Conservation (phyloP, 495 filamentous ascomycete genomes). For the Rusavskia elegans region DNA sequence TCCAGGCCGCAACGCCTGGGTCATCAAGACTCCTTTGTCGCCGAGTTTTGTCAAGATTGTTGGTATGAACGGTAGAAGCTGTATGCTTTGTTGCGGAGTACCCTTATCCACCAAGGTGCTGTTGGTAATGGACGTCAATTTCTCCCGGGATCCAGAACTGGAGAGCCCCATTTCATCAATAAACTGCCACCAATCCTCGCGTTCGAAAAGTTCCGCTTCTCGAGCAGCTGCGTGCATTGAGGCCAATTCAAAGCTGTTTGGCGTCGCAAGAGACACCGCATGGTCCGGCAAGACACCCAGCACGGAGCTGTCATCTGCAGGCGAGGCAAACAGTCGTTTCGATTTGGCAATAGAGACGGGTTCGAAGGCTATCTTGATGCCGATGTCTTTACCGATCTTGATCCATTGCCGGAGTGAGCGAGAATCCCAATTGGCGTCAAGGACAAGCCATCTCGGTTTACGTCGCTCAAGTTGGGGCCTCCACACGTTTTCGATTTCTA, state of each 20-base stretch:
- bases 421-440: slow-evolving; percentile 72
- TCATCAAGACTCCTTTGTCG: slow-evolving; percentile 58
- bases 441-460: slow-evolving; percentile 55
- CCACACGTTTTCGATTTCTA: slow-evolving; percentile 37
- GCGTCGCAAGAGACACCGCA: slow-evolving; percentile 53
- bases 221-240: slow-evolving; percentile 57
- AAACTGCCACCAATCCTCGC: slow-evolving; percentile 55
- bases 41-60: slow-evolving; percentile 77
- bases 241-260: slow-evolving; percentile 66
- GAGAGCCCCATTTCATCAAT: slow-evolving; percentile 58
- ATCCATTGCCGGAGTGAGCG: slow-evolving; percentile 47
- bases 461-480: slow-evolving; percentile 35
- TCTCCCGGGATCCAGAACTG: slow-evolving; percentile 40
- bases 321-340: slow-evolving; percentile 41
- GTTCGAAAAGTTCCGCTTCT: slow-evolving; percentile 47
- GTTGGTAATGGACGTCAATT: slow-evolving; percentile 45
- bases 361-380: slow-evolving; percentile 60
- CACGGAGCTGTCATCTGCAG: slow-evolving; percentile 12
- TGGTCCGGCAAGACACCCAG: slow-evolving; percentile 43
- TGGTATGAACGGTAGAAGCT: slow-evolving; percentile 79
- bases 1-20: slow-evolving; percentile 47
- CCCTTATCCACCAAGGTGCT: slow-evolving; percentile 56
- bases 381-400: slow-evolving; percentile 31
- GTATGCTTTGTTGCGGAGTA: slow-evolving; percentile 63
- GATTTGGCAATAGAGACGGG: slow-evolving; percentile 79